Conservation (phyloP, 1,284 basidiomycete species). For the Tylopilus sp. region DNA sequence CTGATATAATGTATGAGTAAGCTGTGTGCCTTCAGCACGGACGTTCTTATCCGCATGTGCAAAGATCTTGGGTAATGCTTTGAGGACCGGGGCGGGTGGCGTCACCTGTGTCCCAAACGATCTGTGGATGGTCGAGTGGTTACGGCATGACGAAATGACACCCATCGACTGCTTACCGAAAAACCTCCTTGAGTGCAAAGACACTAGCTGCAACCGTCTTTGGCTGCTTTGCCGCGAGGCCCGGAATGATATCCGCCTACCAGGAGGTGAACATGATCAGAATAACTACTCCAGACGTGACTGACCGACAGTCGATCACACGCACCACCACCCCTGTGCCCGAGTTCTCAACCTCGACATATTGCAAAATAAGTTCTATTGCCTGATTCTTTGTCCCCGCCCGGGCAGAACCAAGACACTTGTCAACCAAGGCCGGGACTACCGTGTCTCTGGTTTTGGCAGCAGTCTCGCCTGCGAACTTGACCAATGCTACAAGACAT, state of each 20-base stretch:
- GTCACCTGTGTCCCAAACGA: constrained; percentile 80
- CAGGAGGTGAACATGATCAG: constrained; percentile 31
- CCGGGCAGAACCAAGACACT: constrained; percentile 89
- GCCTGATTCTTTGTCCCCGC: constrained; percentile 92
- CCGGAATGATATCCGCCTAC: constrained; percentile 81
- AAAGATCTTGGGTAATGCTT: constrained; percentile 90
- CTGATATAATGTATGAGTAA: constrained; percentile 81
- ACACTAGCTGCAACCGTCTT: constrained; percentile 89
- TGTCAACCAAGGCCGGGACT: constrained; percentile 90
- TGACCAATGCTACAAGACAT: constrained; percentile 81
- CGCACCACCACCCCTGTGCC: constrained; percentile 87
- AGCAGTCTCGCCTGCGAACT: constrained; percentile 87
- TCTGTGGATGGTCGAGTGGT: constrained; percentile 41
- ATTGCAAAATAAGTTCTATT: constrained; percentile 83
- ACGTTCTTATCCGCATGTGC: constrained; percentile 95
- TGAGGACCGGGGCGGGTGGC: constrained; percentile 79
- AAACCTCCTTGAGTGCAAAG: constrained; percentile 76
- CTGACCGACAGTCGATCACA: constrained; percentile 34
- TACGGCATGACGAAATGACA: not conserved
- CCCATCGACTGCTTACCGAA: constrained; percentile 39
- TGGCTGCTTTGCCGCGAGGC: constrained; percentile 90
- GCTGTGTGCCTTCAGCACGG: constrained; percentile 83
- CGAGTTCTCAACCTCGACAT: constrained; percentile 91
- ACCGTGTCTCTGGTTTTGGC: constrained; percentile 80
- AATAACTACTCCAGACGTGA: constrained; percentile 12